Base-by-base conservation (phyloP, 495 filamentous ascomycete genomes). In the Neurospora tetrasperma region DNA sequence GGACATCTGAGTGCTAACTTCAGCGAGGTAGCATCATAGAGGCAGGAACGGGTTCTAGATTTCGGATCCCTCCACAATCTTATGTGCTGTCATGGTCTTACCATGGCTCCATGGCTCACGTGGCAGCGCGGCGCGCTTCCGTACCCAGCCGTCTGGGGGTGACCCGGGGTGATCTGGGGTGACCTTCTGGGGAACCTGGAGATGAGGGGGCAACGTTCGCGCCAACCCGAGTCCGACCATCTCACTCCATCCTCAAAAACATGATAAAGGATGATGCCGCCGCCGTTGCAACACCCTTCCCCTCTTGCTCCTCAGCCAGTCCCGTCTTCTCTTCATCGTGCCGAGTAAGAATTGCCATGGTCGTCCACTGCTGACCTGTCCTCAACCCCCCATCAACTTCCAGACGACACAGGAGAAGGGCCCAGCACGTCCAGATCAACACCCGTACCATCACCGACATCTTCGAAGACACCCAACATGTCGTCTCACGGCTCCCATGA, bases 401-500 rank as follows among this genome's bases (percentile, higher is more conserved):
- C 27, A 42, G 62, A 66, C 73, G 23, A 72, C 23, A 43, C 68
- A 44, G 10, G 69, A 59, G 48, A 27, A 59, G 48, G 48, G 27
- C 48, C 3, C 11, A 59, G 20, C 48, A 27, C 48, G 4, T 59
- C 48, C 23, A 59, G 20, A 59, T 27, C 20, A 14, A 59, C 48
- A 27, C 11, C 11, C 6, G 14, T 27, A 59, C 48, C 46, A 54
- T 23, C 46, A 23, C 43, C 72, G 40, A 66, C 44, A 38, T 23
- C 38, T 31, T 38, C 35, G 42, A 38, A 16, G 46, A 48, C 39
- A 31, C 38, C 16, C 35, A 78, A 74, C 40, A 80, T 80, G 79
- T 80, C 79, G 78, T 80, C 79, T 5, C 75, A 76, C 78, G 76
- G 71, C 42, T 79, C 78, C 16, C 71, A 79, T 12, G 73, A 80